A percentile compares a stretch with the other conserved stretches of the same genome.
Conservation (phyloP, 768 basidiomycete species). For the Jaapia argillacea region DNA sequence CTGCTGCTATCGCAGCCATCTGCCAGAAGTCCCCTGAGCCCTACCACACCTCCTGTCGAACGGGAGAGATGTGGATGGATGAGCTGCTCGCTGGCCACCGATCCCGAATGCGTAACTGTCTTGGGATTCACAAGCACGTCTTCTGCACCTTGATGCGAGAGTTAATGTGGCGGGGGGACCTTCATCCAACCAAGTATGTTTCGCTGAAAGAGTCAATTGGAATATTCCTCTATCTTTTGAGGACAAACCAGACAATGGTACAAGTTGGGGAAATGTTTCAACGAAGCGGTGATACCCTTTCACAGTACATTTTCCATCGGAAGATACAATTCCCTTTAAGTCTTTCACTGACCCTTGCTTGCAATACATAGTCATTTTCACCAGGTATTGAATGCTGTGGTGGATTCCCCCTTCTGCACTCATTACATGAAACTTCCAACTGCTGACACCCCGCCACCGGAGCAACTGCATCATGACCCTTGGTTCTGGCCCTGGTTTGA, state of each 20-base stretch:
- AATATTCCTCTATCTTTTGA: slow-evolving; percentile 18
- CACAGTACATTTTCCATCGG: neutral
- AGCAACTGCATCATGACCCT: neutral
- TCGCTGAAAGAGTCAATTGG: slow-evolving; percentile 17
- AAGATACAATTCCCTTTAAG: neutral
- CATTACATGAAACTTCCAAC: neutral
- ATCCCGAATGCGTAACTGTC: slow-evolving; percentile 11
- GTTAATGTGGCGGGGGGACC: slow-evolving; percentile 1
- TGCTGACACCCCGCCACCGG: neutral
- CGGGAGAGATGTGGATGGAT: slow-evolving; percentile 16
- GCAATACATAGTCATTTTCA: neutral
- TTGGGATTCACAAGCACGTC: slow-evolving; percentile 12
- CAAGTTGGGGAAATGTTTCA: slow-evolving; percentile 5
- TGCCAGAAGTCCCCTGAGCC: no score
- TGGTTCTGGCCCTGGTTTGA: neutral
- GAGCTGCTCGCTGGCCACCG: slow-evolving; percentile 19
- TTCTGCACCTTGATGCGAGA: slow-evolving; percentile 8
- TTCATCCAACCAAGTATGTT: slow-evolving; percentile 7
- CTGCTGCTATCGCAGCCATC: no score
- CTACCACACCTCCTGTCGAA: slow-evolving; percentile 15
- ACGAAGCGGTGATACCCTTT: slow-evolving; percentile 1
- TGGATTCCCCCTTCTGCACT: neutral
- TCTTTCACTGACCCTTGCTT: no score
- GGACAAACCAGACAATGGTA: neutral
- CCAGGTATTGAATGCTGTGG: neutral